Conservation (phyloP, 164 flowering plant species). For the Umbellularia californica region DNA sequence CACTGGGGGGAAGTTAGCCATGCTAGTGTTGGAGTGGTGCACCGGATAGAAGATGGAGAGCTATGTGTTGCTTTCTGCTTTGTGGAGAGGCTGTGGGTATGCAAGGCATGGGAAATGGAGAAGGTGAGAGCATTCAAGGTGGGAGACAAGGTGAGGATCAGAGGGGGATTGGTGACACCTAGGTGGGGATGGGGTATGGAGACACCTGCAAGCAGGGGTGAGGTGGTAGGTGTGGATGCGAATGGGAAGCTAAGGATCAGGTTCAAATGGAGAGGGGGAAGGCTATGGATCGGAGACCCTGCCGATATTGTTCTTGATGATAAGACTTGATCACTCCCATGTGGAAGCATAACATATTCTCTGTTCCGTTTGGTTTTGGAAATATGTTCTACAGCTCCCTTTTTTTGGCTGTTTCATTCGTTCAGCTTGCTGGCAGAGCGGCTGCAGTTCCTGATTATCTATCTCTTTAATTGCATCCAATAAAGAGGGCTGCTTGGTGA, state of each 20-base stretch:
- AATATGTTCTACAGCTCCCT: constrained; percentile 5
- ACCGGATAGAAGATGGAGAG: constrained; percentile 70
- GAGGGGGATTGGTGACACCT: constrained; percentile 71
- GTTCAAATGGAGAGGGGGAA: constrained; percentile 91
- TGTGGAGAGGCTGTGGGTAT: constrained; percentile 84
- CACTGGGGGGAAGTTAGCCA: constrained; percentile 95
- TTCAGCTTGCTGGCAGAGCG: constrained; percentile 4
- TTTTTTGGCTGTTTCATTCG: not conserved
- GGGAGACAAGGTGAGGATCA: constrained; percentile 83
- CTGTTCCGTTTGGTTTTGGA: not conserved
- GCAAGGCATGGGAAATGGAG: constrained; percentile 78
- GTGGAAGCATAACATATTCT: not conserved
- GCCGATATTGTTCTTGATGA: constrained; percentile 84
- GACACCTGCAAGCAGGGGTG: constrained; percentile 85
- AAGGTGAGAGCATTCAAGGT: constrained; percentile 62
- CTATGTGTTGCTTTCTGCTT: constrained; percentile 93
- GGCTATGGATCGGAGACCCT: constrained; percentile 96
- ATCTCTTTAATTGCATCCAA: not conserved
- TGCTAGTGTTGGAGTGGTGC: constrained; percentile 86
- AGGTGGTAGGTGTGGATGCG: constrained; percentile 90
- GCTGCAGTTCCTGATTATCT: not conserved
- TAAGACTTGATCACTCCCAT: constrained; percentile 1
- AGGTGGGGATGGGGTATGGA: constrained; percentile 99
- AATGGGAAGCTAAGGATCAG: constrained; percentile 86
- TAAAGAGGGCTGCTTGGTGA: not conserved